Evolutionary conservation across 2,329 filamentous ascomycete genomes (phyloP).

Genomic region (Fusarium mundagurra): DNA sequence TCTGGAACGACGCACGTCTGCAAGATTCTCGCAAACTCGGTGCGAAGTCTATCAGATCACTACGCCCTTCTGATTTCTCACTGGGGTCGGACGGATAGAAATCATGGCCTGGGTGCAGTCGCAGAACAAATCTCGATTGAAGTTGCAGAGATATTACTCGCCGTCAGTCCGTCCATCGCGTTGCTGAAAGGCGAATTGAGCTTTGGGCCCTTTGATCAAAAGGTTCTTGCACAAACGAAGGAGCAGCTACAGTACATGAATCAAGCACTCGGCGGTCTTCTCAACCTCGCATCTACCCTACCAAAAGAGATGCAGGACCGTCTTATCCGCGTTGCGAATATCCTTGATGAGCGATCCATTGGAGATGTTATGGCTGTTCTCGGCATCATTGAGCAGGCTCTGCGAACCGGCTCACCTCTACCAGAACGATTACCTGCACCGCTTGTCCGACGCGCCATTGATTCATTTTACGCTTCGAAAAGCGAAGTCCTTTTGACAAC

Average conservation of each 20-base stretch:
- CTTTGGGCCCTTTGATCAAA: conserved; percentile 45
- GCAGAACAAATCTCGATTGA: conserved; percentile 45
- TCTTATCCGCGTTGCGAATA: conserved; percentile 50
- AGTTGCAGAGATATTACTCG: conserved; percentile 43
- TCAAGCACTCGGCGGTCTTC: conserved; percentile 46
- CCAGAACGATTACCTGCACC: conserved; percentile 60
- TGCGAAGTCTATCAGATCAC: conserved; percentile 57
- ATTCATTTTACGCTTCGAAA: conserved; percentile 35
- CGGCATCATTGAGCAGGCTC: conserved; percentile 55
- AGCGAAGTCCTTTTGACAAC: conserved; percentile 45
- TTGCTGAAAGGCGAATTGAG: conserved; percentile 46
- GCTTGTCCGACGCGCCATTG: conserved; percentile 50
- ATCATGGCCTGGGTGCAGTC: conserved; percentile 44
- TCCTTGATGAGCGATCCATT: conserved; percentile 55
- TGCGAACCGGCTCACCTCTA: conserved; percentile 58
- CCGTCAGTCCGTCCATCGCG: conserved; percentile 40
- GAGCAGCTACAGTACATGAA: conserved; percentile 48
- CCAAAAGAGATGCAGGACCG: conserved; percentile 53
- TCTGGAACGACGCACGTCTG: conserved; percentile 57
- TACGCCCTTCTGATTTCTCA: conserved; percentile 60
- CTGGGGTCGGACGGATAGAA: conserved; percentile 49
- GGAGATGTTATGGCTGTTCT: conserved; percentile 62
- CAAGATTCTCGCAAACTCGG: conserved; percentile 55
- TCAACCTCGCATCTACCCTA: conserved; percentile 48
- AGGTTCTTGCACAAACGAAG: conserved; percentile 44